Evolutionary conservation across 495 filamentous ascomycete species (phyloP).

Genomic region (Annulohypoxylon nitens): DNA sequence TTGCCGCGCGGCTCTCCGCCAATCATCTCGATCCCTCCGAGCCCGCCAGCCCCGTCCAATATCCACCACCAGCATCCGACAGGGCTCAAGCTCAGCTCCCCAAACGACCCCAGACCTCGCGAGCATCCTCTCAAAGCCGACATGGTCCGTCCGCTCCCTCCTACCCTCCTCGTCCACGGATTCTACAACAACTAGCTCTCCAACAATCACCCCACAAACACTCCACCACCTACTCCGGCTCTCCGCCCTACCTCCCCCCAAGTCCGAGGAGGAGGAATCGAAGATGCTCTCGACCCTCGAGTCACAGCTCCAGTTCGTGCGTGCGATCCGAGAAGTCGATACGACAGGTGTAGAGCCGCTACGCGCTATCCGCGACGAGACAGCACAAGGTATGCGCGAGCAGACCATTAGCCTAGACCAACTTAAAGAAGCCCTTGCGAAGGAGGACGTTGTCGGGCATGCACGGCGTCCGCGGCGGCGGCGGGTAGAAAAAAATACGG

Average conservation of each 20-base stretch:
- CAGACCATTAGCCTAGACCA: constrained; percentile 58
- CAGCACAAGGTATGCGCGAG: constrained; percentile 57
- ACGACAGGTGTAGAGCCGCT: constrained; percentile 79
- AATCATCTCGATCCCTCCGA: constrained; percentile 31
- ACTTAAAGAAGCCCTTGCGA: constrained; percentile 54
- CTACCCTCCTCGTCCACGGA: constrained; percentile 64
- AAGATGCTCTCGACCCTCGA: constrained; percentile 78
- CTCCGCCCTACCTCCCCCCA: constrained; percentile 85
- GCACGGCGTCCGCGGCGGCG: constrained; percentile 60
- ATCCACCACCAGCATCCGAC: constrained; percentile 24
- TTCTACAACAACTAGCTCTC: constrained; percentile 52
- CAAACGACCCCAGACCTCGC: constrained; percentile 10
- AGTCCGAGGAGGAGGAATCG: constrained; percentile 66
- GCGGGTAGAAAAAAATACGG: constrained; percentile 19
- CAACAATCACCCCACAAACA: constrained; percentile 59
- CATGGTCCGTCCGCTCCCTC: constrained; percentile 87
- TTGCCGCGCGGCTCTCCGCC: constrained; percentile 43
- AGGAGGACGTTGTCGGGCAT: constrained; percentile 60
- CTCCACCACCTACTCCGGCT: constrained; percentile 90
- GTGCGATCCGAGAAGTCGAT: constrained; percentile 82
- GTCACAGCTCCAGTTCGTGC: constrained; percentile 90
- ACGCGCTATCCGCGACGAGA: constrained; percentile 86
- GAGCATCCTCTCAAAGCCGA: constrained; percentile 74
- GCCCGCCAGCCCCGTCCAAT: constrained; percentile 28
- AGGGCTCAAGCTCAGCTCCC: constrained; percentile 29